Evolutionary conservation across 805 yeast genomes (phyloP), one percentile per base, ranked within the genome.

Genomic region (Teunomyces cretensis): DNA sequence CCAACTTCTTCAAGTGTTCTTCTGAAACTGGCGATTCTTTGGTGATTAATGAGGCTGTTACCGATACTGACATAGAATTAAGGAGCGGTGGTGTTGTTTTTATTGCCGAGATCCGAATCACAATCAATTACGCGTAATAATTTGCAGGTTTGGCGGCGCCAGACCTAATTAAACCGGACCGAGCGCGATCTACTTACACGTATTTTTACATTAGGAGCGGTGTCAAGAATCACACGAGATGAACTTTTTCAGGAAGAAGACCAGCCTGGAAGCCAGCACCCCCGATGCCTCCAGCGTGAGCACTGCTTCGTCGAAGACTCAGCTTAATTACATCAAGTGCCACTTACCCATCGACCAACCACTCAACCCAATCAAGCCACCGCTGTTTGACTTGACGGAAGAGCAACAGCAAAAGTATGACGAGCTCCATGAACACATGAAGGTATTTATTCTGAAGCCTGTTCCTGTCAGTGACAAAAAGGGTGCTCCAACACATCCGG

Each of bases 301-400:
- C 15, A 31, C 17, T 9, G n/a, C 16, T 30, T 27, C 41, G 53
- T 24, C 61, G 57, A 22, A n/a, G 9, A 35, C 14, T 7, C 13
- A 22, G n/a, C 28, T 17, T 13, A 22, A 35, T 8, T 35, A 35
- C 36, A 57, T 67, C 30, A 70, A 68, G 51, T 54, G 75, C 42
- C 62, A 65, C 41, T 58, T 52, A 3, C 77, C 77, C 2, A 72
- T 72, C 47, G 72, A 67, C 19, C 48, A 60, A 13, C 77, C 77
- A 3, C 46, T 68, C 12, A 56, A 64, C 43, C 70, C 73, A 5
- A 55, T 65, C 26, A 56, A 53, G 43, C 55, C 61, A 3, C 72
- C 73, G 0, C 58, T 40, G 2, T 53, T 58, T 38, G 63, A 65
- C 42, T 56, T 70, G 42, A 48, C 59, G 2, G 54, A 52, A 16